Evolutionary conservation across 2,329 filamentous ascomycete species (phyloP), one percentile per base, ranked within the genome.

Genomic region (Neopestalotiopsis sp.): DNA sequence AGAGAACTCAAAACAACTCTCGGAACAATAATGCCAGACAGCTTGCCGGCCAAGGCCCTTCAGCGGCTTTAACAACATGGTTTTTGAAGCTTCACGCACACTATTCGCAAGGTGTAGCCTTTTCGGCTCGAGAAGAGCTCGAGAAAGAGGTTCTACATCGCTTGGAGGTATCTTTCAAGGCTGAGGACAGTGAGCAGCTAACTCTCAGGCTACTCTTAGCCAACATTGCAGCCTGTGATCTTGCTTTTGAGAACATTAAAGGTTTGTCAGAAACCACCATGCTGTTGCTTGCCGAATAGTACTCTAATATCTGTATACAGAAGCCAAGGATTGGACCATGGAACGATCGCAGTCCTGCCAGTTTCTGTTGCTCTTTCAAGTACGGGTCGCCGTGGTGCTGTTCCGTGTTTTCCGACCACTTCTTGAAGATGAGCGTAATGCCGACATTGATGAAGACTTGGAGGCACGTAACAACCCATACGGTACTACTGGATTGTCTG

Each of bases 61-160:
- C 87, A 53, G 88, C 90, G 72, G 89, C 90, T 45, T 87, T 97
- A 68, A 85, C 91, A 61, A 89, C 90, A 65, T 96, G 94, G 91
- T 97, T 98, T 75, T 88, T 95, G 70, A 91, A 92, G 73, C 87
- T 98, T 58, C 95, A 98, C 78, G 94, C 94, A 62, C 90, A 92
- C 76, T 95, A 93, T 79, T 95, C 92, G 81, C 91, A 91, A 70
- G 94, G 94, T 40, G 86, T 91, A 70, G 87, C 90, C 59, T 95
- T 96, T 74, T 82, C 89, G 0, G 90, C 91, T 70, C 92, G 94
- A 72, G 88, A 91, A 67, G 94, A 97, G 77, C 84, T 98, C 34
- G 95, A 98, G 79, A 90, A 90, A 69, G 94, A 97, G 78, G 92
- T 98, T 13, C 85, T 97, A 70, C 91, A 92, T 74, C 92, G 94